Evolutionary conservation across 2,329 filamentous ascomycete species (phyloP).

Genomic region (Mariannaea elegans): DNA sequence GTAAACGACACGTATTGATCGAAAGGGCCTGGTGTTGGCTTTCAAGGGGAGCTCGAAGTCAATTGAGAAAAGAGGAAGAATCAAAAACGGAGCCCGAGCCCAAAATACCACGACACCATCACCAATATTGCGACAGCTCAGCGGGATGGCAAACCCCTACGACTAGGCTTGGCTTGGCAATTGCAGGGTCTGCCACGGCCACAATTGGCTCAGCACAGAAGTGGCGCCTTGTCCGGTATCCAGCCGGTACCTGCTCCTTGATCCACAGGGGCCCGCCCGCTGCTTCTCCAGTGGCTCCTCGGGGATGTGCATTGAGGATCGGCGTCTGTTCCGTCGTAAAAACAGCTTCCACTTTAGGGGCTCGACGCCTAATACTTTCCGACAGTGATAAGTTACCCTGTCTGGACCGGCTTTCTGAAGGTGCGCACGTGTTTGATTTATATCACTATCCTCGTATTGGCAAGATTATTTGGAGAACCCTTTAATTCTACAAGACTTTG

Average conservation of each 20-base stretch:
- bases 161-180: constrained; percentile 24
- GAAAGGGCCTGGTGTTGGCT: constrained; percentile 20
- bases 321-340: constrained; percentile 9
- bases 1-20: background rate
- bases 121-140: constrained; percentile 36
- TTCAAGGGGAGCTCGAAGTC: constrained; percentile 22
- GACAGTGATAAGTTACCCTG: too few relatives aligned
- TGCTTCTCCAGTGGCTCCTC: constrained; percentile 16
- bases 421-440: constrained; percentile 13
- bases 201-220: constrained; percentile 16
- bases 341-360: constrained; percentile 21
- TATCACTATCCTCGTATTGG: constrained; percentile 10
- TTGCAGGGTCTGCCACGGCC: constrained; percentile 18
- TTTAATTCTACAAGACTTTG: too few relatives aligned
- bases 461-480: too few relatives aligned
- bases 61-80: constrained; percentile 24
- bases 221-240: constrained; percentile 17
- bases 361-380: constrained; percentile 9
- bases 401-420: too few relatives aligned
- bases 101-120: constrained; percentile 33
- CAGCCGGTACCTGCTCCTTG: constrained; percentile 15
- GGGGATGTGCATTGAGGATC: constrained; percentile 15
- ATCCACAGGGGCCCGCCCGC: constrained; percentile 9
- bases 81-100: constrained; percentile 22
- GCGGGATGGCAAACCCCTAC: constrained; percentile 16